These are phyloP conservation scores for Dictyostelium discoideum DNA, from an alignment of 78 protist genomes.

Conservation along the genomic window DNA sequence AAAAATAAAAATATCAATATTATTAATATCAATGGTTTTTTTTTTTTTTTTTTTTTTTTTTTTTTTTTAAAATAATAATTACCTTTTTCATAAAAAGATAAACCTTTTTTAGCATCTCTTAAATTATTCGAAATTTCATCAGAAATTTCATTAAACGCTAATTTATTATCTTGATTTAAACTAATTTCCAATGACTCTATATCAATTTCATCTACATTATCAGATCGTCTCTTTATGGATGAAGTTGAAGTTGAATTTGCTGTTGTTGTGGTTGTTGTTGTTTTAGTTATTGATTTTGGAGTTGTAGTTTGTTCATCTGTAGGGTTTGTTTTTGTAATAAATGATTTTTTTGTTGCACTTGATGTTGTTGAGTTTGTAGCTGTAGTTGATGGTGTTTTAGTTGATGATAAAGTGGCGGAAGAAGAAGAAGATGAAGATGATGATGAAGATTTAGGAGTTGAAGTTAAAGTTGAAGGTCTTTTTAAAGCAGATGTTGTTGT, in stretches of 20 bases:
- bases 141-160: conserved; percentile 54
- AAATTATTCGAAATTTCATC: conserved; percentile 35
- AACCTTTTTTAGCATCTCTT: conserved; percentile 48
- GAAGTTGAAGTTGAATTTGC: background rate
- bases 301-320: background rate
- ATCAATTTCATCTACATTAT: conserved; percentile 1
- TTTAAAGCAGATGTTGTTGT: background rate
- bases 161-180: conserved; percentile 6
- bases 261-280: background rate
- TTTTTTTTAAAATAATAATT: background rate
- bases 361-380: background rate
- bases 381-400: background rate
- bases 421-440: background rate
- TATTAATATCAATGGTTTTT: no score
- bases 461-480: background rate
- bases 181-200: conserved; percentile 7
- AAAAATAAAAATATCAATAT: background rate
- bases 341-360: background rate
- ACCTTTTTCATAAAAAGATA: conserved; percentile 17
- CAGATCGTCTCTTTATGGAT: background rate
- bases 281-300: background rate
- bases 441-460: background rate
- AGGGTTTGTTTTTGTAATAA: background rate
- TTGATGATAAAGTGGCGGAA: background rate
- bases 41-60: no score